Evolutionary conservation across 192 early-diverging fungal species (phyloP).

Genomic region (Rhizophagus clarus): DNA sequence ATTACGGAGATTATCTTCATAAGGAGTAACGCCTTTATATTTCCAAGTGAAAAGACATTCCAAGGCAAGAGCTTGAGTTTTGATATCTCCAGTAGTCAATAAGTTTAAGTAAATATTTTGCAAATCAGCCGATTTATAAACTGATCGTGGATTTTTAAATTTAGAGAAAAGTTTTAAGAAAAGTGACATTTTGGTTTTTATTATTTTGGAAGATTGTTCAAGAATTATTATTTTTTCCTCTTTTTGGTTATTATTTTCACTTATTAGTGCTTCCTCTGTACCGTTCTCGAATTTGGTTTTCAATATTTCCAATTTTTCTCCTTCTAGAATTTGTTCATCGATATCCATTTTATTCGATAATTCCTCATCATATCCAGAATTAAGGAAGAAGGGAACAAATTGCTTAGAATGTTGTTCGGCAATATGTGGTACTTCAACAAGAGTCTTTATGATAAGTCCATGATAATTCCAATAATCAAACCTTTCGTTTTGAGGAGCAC

Average conservation of each 20-base stretch:
- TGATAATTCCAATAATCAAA: constrained; percentile 75
- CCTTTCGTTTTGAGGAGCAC: constrained; percentile 46
- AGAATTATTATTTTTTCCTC: constrained; percentile 23
- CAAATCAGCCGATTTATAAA: constrained; percentile 56
- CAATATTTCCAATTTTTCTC: constrained; percentile 39
- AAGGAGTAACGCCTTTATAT: constrained; percentile 62
- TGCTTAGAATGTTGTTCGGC: constrained; percentile 66
- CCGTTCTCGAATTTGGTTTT: background rate
- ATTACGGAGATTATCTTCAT: constrained; percentile 75
- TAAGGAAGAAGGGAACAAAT: constrained; percentile 66
- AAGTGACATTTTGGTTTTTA: constrained; percentile 38
- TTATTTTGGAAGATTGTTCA: constrained; percentile 20
- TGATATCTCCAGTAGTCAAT: constrained; percentile 78
- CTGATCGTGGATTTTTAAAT: constrained; percentile 61
- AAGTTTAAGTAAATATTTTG: constrained; percentile 70
- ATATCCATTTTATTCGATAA: constrained; percentile 33
- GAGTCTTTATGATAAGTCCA: constrained; percentile 58
- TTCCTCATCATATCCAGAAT: constrained; percentile 51
- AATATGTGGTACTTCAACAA: constrained; percentile 59
- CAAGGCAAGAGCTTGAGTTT: constrained; percentile 77
- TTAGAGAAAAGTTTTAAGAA: constrained; percentile 71
- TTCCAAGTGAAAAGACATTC: constrained; percentile 89
- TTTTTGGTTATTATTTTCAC: constrained; percentile 24
- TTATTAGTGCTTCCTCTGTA: constrained; percentile 18
- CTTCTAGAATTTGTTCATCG: constrained; percentile 44